Conservation (phyloP, 768 basidiomycete species). For the Agrocybe praecox region DNA sequence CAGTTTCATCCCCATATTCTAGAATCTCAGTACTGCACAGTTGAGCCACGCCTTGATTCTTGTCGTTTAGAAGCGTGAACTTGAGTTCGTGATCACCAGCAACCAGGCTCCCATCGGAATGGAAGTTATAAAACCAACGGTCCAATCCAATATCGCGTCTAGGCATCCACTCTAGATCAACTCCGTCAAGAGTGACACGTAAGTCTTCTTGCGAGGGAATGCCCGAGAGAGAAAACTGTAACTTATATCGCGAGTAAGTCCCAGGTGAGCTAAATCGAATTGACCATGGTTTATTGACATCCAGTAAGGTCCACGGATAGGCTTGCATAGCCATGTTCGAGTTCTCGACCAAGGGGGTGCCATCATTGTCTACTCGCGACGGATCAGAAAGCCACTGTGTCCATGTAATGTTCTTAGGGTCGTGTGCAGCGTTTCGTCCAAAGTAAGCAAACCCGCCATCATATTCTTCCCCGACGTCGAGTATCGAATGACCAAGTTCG, state of each 20-base stretch:
- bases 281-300: slow-evolving; percentile 61
- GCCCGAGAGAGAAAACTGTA: slow-evolving; percentile 77
- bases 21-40: slow-evolving; percentile 77
- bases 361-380: slow-evolving; percentile 13
- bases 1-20: slow-evolving; percentile 65
- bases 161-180: slow-evolving; percentile 61
- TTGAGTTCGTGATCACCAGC: slow-evolving; percentile 58
- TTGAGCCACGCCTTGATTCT: slow-evolving; percentile 59
- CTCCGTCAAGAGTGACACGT: slow-evolving; percentile 60
- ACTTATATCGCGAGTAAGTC: slow-evolving; percentile 55
- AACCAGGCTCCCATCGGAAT: slow-evolving; percentile 38
- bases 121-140: slow-evolving; percentile 76
- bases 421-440: slow-evolving; percentile 62
- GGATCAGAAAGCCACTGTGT: slow-evolving; percentile 63
- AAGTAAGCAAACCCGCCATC: slow-evolving; percentile 78
- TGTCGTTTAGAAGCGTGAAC: slow-evolving; percentile 55
- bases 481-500: slow-evolving; percentile 81
- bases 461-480: slow-evolving; percentile 82
- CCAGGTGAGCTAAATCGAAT: slow-evolving; percentile 66
- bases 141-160: slow-evolving; percentile 61
- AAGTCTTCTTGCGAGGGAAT: slow-evolving; percentile 57
- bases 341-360: slow-evolving; percentile 53
- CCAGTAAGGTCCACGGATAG: slow-evolving; percentile 78
- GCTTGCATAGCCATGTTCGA: slow-evolving; percentile 75
- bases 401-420: slow-evolving; percentile 59